phyloP scores from a whole-genome alignment of 2,329 filamentous ascomycete species.

The Fusarium drepaniforme region DNA sequence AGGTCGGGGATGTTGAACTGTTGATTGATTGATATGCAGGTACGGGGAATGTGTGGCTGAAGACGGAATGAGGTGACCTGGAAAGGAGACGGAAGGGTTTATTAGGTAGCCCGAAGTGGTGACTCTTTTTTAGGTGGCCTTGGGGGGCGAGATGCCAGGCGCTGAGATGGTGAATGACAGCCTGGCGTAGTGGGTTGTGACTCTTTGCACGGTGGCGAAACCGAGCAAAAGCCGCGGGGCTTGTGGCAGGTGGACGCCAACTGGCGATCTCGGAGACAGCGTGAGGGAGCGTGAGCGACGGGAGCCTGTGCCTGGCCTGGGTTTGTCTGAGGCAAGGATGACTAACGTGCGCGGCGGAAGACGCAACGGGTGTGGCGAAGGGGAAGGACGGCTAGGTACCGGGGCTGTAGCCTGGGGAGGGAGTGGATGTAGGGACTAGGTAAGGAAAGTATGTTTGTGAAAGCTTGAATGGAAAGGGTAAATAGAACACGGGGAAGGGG shows the following conservation, averaged over 20 bases:
- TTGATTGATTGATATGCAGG: constrained; percentile 42
- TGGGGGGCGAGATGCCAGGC: constrained; percentile 49
- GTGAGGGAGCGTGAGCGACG: constrained; percentile 49
- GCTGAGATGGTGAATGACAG: constrained; percentile 41
- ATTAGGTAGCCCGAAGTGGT: constrained; percentile 45
- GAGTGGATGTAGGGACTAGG: constrained; percentile 19
- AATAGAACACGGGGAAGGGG: constrained; percentile 15
- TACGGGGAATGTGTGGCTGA: constrained; percentile 46
- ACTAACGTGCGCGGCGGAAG: constrained; percentile 37
- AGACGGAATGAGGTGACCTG: constrained; percentile 31
- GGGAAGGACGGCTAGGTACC: constrained; percentile 19
- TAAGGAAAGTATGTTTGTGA: constrained; percentile 22
- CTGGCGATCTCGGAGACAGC: constrained; percentile 55
- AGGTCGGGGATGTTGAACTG: constrained; percentile 28
- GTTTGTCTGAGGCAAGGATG: constrained; percentile 36
- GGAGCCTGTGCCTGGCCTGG: constrained; percentile 39
- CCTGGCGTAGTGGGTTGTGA: constrained; percentile 50
- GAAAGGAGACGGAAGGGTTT: constrained; percentile 44
- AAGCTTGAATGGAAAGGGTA: constrained; percentile 23
- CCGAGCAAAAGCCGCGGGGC: constrained; percentile 48
- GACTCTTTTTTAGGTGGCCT: constrained; percentile 52
- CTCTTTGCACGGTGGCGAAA: constrained; percentile 54
- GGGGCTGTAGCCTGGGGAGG: constrained; percentile 38
- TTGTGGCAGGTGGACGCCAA: constrained; percentile 47
- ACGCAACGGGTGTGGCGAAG: constrained; percentile 45